phyloP scores from a whole-genome alignment of 345 rosid species.

The Hibiscus syriacus region DNA sequence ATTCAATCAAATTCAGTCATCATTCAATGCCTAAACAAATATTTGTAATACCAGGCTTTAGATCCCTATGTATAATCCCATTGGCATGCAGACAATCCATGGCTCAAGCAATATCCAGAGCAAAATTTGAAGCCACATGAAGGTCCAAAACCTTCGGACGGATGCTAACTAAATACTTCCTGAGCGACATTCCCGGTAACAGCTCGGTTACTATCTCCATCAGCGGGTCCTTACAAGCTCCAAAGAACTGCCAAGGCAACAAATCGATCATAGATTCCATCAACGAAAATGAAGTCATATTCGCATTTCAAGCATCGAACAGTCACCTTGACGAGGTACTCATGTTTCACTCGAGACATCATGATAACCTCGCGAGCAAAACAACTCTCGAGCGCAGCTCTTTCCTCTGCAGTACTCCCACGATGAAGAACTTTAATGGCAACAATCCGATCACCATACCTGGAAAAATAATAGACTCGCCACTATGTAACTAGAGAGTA shows the following conservation, averaged over 20 bases:
- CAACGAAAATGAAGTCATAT: not conserved
- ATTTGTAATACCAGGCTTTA: too few relatives aligned
- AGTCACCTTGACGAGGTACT: conserved; percentile 71
- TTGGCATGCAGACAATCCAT: too few relatives aligned
- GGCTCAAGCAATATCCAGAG: conserved; percentile 83
- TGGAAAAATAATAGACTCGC: conserved; percentile 35
- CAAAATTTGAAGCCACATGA: conserved; percentile 47
- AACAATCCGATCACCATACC: too few relatives aligned
- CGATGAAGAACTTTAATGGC: conserved; percentile 76
- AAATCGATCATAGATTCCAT: not conserved
- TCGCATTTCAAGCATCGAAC: not conserved
- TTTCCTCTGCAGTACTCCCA: conserved; percentile 64
- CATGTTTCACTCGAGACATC: conserved; percentile 90
- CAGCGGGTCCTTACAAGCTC: conserved; percentile 63
- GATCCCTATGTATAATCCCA: too few relatives aligned
- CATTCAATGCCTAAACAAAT: not conserved
- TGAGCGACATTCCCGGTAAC: conserved; percentile 91
- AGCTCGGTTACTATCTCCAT: conserved; percentile 93
- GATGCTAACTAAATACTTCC: conserved; percentile 56
- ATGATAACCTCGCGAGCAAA: conserved; percentile 90
- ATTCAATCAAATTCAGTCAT: not conserved
- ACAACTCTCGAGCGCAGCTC: too few relatives aligned
- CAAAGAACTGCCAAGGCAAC: conserved; percentile 30
- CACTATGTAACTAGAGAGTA: conserved; percentile 41
- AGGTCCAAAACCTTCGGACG: conserved; percentile 60